These are phyloP conservation scores for Chloranthus sessilifolius DNA, from an alignment of 164 flowering plant species.

Conservation along the genomic window DNA sequence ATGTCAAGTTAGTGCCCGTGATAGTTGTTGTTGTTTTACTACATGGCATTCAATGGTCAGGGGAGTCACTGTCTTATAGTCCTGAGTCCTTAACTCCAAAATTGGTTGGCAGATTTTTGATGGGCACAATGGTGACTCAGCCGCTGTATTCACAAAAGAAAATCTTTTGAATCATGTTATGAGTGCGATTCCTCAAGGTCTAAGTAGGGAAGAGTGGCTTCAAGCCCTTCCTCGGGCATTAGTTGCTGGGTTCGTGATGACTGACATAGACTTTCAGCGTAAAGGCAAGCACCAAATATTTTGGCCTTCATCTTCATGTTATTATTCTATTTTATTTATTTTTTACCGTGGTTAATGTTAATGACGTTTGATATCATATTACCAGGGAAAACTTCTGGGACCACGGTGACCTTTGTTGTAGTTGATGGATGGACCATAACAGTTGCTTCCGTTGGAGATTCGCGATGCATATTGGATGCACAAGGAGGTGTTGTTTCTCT, in stretches of 20 bases:
- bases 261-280: slow-evolving; percentile 94
- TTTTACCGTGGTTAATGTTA: slow-evolving; percentile 8
- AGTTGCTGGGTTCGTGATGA: slow-evolving; percentile 95
- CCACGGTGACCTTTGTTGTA: slow-evolving; percentile 84
- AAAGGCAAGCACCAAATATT: slow-evolving; percentile 38
- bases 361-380: neutral
- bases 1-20: neutral
- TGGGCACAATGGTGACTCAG: slow-evolving; percentile 95
- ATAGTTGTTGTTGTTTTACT: neutral
- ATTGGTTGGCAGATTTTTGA: slow-evolving; percentile 71
- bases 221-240: slow-evolving; percentile 90
- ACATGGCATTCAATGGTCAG: neutral
- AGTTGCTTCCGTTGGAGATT: slow-evolving; percentile 91
- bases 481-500: slow-evolving; percentile 76
- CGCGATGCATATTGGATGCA: slow-evolving; percentile 81
- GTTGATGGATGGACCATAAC: slow-evolving; percentile 88
- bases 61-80: no score
- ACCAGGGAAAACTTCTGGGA: slow-evolving; percentile 89
- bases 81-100: slow-evolving; percentile 13
- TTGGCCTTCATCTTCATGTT: neutral
- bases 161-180: slow-evolving; percentile 70
- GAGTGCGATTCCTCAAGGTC: slow-evolving; percentile 85
- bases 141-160: slow-evolving; percentile 89
- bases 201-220: slow-evolving; percentile 85
- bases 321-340: neutral